Evolutionary conservation across 2,329 filamentous ascomycete species (phyloP).

Genomic region (Teratosphaeria nubilosa): DNA sequence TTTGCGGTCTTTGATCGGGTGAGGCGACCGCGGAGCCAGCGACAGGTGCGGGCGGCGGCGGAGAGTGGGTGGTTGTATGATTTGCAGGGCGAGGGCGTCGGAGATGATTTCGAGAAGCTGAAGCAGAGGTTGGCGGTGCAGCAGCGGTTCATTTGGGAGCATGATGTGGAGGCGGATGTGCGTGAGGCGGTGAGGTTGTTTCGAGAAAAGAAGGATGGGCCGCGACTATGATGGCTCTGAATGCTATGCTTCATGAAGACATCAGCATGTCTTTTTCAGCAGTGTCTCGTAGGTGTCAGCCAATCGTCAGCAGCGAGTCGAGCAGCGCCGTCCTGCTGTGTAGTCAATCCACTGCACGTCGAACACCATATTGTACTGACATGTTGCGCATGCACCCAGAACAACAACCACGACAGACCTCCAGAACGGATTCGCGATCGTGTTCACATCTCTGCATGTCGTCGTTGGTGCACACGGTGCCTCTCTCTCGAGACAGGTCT

Average conservation of each 20-base stretch:
- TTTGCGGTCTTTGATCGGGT: slow-evolving; percentile 31
- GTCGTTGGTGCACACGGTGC: too few relatives aligned
- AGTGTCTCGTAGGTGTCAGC: background rate
- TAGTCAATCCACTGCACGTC: too few relatives aligned
- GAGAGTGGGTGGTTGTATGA: slow-evolving; percentile 33
- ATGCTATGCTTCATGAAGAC: too few relatives aligned
- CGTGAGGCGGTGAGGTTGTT: slow-evolving; percentile 14
- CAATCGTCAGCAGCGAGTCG: too few relatives aligned
- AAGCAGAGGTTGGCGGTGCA: slow-evolving; percentile 20
- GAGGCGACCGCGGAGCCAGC: slow-evolving; percentile 30
- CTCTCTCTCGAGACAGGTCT: too few relatives aligned
- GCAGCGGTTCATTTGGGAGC: slow-evolving; percentile 33
- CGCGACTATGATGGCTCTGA: background rate
- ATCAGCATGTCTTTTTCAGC: background rate
- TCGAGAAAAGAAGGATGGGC: background rate
- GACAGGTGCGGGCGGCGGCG: slow-evolving; percentile 30
- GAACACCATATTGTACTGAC: too few relatives aligned
- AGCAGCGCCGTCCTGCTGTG: too few relatives aligned
- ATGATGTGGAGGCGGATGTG: slow-evolving; percentile 27
- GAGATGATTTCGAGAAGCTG: slow-evolving; percentile 27
- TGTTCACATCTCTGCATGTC: too few relatives aligned
- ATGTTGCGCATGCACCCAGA: too few relatives aligned
- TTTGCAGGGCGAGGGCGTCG: slow-evolving; percentile 22
- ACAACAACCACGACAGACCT: too few relatives aligned
- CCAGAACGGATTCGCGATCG: too few relatives aligned